Evolutionary conservation across 106 monocot genomes (phyloP), one percentile per base, ranked within the genome.

Genomic region (Allium cepa): DNA sequence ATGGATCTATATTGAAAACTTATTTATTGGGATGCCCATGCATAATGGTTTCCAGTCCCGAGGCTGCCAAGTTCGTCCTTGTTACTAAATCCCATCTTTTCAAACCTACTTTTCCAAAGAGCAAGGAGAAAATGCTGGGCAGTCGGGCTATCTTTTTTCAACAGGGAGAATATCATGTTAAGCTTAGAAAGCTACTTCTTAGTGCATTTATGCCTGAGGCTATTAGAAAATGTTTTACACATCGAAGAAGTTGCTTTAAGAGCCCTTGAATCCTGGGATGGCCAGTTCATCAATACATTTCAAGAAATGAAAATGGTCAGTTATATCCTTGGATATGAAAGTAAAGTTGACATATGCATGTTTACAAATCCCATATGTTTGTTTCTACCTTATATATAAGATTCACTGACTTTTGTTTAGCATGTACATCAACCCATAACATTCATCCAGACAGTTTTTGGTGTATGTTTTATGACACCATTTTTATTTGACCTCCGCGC

Each of bases 91-190:
- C 94, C 2, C 76, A 85, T 68, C 85, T 94, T n/a, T 94, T 94
- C 85, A 94, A 94, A 77, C 90, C 94, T 4, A 94, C 94, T 14
- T 94, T 81, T 73, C 94, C 94, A 9, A 81, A 84, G 8, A 94
- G 94, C 85, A 94, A 94, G 71, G 94, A 94, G 87, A 65, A 87
- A 49, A 87, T 91, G 85, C 62, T 94, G 11, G 94, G 94, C 1
- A 71, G 69, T 0, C 90, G 88, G 85, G 90, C 94, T 28, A 91
- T 94, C 82, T 94, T 94, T 79, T 94, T 94, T 73, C 94, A 94
- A 77, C 83, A 81, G 59, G 94, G 94, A 0, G 77, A 80, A 0
- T 94, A 94, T 77, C 94, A 94, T 63, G 62, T 69, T 47, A 71
- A 67, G 10, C 87, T 94, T 46, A 60, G 94, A 12, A 76, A 76